A percentile compares a stretch with the other conserved stretches of the same genome.
phyloP scores from a whole-genome alignment of 148 eudicot species.

The Limonium bicolor region DNA sequence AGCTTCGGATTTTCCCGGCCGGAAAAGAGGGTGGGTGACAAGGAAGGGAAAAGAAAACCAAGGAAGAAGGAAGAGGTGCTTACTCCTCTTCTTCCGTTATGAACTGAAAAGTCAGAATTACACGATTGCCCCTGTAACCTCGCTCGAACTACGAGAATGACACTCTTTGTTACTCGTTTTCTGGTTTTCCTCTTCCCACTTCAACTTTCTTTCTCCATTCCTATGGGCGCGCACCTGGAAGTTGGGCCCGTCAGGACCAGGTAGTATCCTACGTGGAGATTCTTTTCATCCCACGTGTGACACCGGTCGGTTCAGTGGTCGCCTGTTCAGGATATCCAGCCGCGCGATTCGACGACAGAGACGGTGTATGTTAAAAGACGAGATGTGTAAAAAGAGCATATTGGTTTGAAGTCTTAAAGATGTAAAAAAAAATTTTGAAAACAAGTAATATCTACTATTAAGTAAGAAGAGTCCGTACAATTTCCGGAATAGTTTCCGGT shows the following conservation, averaged over 20 bases:
- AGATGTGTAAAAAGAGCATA: no score
- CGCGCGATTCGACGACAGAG: no score
- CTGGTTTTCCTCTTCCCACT: neutral
- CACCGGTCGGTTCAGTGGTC: no score
- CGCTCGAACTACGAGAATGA: slow-evolving; percentile 7
- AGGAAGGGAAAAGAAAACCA: neutral
- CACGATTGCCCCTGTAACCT: slow-evolving; percentile 10
- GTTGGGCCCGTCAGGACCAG: neutral
- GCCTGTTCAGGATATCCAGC: no score
- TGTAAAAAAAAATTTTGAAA: no score
- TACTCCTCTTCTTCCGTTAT: slow-evolving; percentile 41
- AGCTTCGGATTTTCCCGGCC: neutral
- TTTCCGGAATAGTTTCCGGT: no score
- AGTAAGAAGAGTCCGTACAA: no score
- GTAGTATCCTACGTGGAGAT: neutral
- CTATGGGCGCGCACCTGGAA: slow-evolving; percentile 12
- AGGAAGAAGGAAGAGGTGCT: slow-evolving; percentile 4
- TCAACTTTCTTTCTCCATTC: neutral
- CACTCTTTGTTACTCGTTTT: slow-evolving; percentile 7
- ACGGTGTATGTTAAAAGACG: no score
- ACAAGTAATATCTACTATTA: no score
- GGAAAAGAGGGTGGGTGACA: neutral
- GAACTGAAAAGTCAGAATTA: slow-evolving; percentile 32
- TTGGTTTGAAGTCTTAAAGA: no score
- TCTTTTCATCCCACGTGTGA: neutral